phyloP scores from a whole-genome alignment of 2,329 filamentous ascomycete species.

The Trichoderma lentiforme region DNA sequence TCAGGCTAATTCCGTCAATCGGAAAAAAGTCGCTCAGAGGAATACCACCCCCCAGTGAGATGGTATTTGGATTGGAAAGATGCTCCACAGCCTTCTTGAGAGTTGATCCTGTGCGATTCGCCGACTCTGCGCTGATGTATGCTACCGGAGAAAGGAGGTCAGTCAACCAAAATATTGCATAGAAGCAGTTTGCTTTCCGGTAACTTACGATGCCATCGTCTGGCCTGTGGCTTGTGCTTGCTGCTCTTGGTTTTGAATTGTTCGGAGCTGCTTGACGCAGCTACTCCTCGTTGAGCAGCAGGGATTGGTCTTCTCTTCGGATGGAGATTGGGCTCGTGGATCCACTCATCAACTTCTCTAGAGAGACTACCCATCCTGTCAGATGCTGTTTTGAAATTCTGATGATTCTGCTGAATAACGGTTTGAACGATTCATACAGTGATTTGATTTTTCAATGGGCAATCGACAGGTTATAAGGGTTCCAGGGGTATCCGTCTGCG shows the following conservation, averaged over 20 bases:
- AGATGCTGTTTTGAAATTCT: neutral
- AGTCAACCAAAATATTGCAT: neutral
- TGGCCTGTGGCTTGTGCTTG: constrained; percentile 1
- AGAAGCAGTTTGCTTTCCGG: neutral
- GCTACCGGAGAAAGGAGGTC: neutral
- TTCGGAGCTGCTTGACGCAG: neutral
- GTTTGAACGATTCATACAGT: neutral
- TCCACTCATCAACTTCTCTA: neutral
- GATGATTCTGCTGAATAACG: neutral
- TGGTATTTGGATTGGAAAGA: constrained; percentile 4
- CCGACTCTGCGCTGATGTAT: constrained; percentile 6
- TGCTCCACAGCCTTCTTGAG: constrained; percentile 1
- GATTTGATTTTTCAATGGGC: neutral
- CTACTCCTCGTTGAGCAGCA: constrained; percentile 1
- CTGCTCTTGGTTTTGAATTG: constrained; percentile 7
- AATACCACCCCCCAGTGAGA: constrained; percentile 8
- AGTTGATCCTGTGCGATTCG: neutral
- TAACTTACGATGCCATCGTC: constrained; percentile 9
- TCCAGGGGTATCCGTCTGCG: neutral
- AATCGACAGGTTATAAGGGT: neutral
- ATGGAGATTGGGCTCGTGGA: neutral
- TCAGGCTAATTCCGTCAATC: neutral
- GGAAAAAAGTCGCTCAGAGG: constrained; percentile 7
- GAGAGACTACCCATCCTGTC: neutral
- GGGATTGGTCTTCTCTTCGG: neutral